phyloP scores from a whole-genome alignment of 768 basidiomycete genomes.

The Pholiota microspora region DNA sequence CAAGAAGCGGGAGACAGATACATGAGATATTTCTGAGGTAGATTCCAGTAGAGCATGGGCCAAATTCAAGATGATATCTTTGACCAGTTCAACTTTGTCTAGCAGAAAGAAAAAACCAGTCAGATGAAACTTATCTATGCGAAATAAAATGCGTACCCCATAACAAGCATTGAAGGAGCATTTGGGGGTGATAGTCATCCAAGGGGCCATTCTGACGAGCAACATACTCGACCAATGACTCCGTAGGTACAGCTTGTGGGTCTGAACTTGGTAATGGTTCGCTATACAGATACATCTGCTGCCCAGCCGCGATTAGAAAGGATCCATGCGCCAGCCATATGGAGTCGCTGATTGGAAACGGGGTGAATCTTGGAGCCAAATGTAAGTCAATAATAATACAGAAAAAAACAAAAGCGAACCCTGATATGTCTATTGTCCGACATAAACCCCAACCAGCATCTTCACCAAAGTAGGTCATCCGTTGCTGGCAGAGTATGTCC shows the following conservation, averaged over 20 bases:
- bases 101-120: conserved; percentile 3
- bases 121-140: not conserved
- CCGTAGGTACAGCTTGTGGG: conserved; percentile 18
- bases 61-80: conserved; percentile 74
- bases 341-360: conserved; percentile 81
- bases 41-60: conserved; percentile 35
- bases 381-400: conserved; percentile 4
- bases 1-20: conserved; percentile 60
- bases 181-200: conserved; percentile 90
- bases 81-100: conserved; percentile 87
- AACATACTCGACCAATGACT: conserved; percentile 79
- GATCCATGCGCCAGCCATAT: conserved; percentile 88
- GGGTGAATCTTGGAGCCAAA: conserved; percentile 58
- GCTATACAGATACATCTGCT: conserved; percentile 80
- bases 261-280: conserved; percentile 30
- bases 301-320: conserved; percentile 77
- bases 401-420: conserved; percentile 37
- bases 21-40: conserved; percentile 34
- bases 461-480: conserved; percentile 88
- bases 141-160: conserved; percentile 63
- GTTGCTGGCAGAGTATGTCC: conserved; percentile 88
- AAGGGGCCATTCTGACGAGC: conserved; percentile 84
- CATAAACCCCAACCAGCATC: conserved; percentile 78
- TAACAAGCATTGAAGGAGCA: conserved; percentile 86
- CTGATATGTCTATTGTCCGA: conserved; percentile 64